Base-by-base conservation (phyloP, 2,329 filamentous ascomycete genomes). In the Arthrobotrys musiformis region DNA sequence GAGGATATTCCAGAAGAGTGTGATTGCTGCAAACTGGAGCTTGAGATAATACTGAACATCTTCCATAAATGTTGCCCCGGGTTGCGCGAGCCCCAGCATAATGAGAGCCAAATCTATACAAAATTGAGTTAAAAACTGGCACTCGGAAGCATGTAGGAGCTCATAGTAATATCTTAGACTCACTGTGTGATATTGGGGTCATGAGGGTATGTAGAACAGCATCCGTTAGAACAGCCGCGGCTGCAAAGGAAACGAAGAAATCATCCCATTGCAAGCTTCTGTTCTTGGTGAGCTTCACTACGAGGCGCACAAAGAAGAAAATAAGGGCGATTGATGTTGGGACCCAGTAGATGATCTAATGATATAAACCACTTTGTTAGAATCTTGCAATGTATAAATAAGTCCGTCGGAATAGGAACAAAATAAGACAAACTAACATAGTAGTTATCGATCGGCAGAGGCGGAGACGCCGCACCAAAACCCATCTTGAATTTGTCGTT, bases 1-100 rank as follows among this genome's bases (percentile, higher is more conserved):
- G n/a, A 82, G 79, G 46, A 81, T 80, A 44, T 80, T 81, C 81
- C 81, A 82, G 79, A 81, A 82, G 35, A 82, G 78, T 40, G 81
- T 80, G 75, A 79, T 79, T 64, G 81, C 81, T 61, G 81, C 79
- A 67, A 82, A 82, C 76, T 82, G 80, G 28, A 77, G 80, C 17
- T 68, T 78, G 37, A 82, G 80, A 44, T 82, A 82, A 2, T 63
- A 26, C 60, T 81, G 77, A 11, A 81, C 80, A 17, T 70, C 66
- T 22, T 52, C 60, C 19, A 77, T 3, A 22, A 77, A 77, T n/a
- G 17, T 67, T 28, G 50, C 24, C 6, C 66, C 66, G 6, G 73
- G 73, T 30, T 70, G 60, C 11, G 60, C 66, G 28, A 70, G 73
- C 28, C 73, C 73, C 11, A 77, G 52, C 50, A 77, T 62, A 11